Evolutionary conservation across 2,329 filamentous ascomycete species (phyloP).

Genomic region (Metarhizium rileyi): DNA sequence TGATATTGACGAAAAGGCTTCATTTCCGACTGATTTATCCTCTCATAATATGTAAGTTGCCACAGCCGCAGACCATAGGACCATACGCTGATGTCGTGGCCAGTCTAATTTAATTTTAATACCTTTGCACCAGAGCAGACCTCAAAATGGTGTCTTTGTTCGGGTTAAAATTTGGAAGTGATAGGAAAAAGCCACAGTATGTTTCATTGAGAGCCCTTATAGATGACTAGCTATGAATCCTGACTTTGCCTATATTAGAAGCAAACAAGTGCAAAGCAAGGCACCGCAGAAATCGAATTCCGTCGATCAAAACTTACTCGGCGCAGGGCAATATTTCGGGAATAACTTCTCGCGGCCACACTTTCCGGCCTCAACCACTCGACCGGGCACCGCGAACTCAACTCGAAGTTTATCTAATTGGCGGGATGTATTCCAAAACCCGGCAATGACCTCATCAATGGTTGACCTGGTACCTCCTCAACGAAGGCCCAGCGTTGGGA

Average conservation of each 20-base stretch:
- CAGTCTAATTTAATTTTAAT: slow-evolving; percentile 1
- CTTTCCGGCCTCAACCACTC: slow-evolving; percentile 15
- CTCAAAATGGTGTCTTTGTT: slow-evolving; percentile 49
- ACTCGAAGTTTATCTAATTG: slow-evolving; percentile 17
- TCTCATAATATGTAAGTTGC: background rate
- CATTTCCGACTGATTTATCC: background rate
- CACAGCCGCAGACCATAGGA: background rate
- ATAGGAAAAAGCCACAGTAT: slow-evolving; percentile 47
- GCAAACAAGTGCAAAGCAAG: slow-evolving; percentile 14
- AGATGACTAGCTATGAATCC: background rate
- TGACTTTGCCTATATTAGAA: slow-evolving; percentile 2
- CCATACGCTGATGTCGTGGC: background rate
- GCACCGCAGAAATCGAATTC: slow-evolving; percentile 19
- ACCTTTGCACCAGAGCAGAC: background rate
- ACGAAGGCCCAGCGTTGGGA: slow-evolving; percentile 19
- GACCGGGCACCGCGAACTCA: slow-evolving; percentile 32
- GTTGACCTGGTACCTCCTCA: slow-evolving; percentile 29
- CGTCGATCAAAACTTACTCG: slow-evolving; percentile 23
- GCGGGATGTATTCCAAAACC: slow-evolving; percentile 26
- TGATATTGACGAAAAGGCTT: background rate
- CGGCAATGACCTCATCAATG: slow-evolving; percentile 33
- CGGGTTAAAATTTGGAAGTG: slow-evolving; percentile 44
- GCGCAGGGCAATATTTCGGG: slow-evolving; percentile 27
- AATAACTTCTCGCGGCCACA: slow-evolving; percentile 26
- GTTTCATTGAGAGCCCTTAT: background rate